Conservation (phyloP, 2,329 filamentous ascomycete genomes). For the Coniochaeta ligniaria region DNA sequence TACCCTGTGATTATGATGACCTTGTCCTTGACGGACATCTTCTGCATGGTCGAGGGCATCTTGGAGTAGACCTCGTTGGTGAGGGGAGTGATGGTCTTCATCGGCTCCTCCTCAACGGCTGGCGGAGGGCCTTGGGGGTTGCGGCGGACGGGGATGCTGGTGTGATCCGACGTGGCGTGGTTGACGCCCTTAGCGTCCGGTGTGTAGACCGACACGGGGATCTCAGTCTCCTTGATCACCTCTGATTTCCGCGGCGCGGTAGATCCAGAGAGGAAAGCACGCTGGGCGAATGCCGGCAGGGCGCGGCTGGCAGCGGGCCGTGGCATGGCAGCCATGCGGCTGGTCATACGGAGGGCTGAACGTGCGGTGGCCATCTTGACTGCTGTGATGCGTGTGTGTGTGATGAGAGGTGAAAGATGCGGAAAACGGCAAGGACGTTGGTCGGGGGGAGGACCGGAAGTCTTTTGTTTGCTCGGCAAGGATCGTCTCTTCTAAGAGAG, state of each 20-base stretch:
- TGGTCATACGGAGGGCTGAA: conserved; percentile 16
- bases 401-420: background rate
- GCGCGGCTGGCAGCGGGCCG: conserved; percentile 18
- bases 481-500: background rate
- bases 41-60: conserved; percentile 59
- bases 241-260: conserved; percentile 35
- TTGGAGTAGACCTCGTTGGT: conserved; percentile 43
- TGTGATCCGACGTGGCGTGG: conserved; percentile 36
- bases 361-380: conserved; percentile 19
- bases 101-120: conserved; percentile 32
- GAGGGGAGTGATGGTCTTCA: conserved; percentile 37
- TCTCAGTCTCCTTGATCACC: conserved; percentile 48
- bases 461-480: background rate
- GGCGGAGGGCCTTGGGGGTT: conserved; percentile 34
- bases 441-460: background rate
- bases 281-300: conserved; percentile 10
- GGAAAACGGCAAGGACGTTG: background rate
- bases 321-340: conserved; percentile 19
- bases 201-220: conserved; percentile 48
- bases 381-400: background rate
- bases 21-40: conserved; percentile 63
- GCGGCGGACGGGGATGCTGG: conserved; percentile 45
- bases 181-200: conserved; percentile 36
- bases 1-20: conserved; percentile 67
- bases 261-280: conserved; percentile 29